Evolutionary conservation across 2,329 filamentous ascomycete species (phyloP).

Genomic region (Arthrocladium fulminans): DNA sequence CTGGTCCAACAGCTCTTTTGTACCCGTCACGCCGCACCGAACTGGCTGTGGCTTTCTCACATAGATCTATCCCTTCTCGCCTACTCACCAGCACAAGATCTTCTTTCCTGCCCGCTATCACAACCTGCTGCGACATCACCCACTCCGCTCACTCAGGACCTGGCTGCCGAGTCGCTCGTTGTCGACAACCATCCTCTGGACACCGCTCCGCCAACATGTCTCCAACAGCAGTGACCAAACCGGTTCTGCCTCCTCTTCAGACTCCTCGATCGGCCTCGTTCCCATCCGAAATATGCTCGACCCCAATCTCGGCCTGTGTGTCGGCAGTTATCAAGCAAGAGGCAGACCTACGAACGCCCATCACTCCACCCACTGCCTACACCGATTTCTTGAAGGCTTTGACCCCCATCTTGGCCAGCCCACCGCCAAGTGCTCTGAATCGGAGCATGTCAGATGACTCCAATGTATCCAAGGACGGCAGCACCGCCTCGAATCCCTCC

Average conservation of each 20-base stretch:
- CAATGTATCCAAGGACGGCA: slow-evolving; percentile 31
- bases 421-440: slow-evolving; percentile 44
- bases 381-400: slow-evolving; percentile 85
- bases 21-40: slow-evolving; percentile 7
- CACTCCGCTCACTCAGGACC: not conserved
- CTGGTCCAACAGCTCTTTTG: slow-evolving; percentile 1
- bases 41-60: slow-evolving; percentile 4
- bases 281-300: slow-evolving; percentile 50
- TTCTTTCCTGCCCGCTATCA: slow-evolving; percentile 1
- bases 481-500: slow-evolving; percentile 30
- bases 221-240: slow-evolving; percentile 26
- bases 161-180: slow-evolving; percentile 21
- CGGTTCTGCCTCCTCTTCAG: slow-evolving; percentile 33
- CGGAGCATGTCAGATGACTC: slow-evolving; percentile 32
- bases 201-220: slow-evolving; percentile 3
- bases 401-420: slow-evolving; percentile 60
- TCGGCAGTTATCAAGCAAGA: slow-evolving; percentile 61
- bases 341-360: slow-evolving; percentile 65
- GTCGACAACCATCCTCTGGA: slow-evolving; percentile 21
- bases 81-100: slow-evolving; percentile 6
- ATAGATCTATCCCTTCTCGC: slow-evolving; percentile 9
- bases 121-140: not conserved
- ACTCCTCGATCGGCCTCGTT: slow-evolving; percentile 38
- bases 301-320: slow-evolving; percentile 35
- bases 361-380: slow-evolving; percentile 83